Conservation (phyloP, 495 filamentous ascomycete species). For the Lasiosphaeria miniovina region DNA sequence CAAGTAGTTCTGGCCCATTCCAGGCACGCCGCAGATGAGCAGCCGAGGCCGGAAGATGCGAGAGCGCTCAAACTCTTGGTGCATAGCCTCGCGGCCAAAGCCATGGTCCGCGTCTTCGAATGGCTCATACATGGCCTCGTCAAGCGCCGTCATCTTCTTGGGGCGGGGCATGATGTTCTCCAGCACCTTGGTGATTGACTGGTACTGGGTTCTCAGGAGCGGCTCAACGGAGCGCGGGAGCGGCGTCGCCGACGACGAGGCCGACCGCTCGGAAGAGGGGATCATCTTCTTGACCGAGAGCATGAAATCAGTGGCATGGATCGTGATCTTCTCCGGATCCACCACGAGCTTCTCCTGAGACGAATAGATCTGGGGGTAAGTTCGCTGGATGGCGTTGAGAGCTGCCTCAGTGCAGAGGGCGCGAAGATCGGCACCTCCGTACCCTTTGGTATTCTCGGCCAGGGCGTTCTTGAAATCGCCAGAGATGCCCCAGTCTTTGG, state of each 20-base stretch:
- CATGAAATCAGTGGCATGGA: conserved; percentile 94
- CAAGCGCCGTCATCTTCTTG: conserved; percentile 80
- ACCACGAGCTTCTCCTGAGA: conserved; percentile 88
- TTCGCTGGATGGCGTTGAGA: conserved; percentile 92
- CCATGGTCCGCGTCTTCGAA: conserved; percentile 69
- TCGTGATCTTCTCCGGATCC: conserved; percentile 74
- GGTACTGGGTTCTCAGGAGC: conserved; percentile 68
- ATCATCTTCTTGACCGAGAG: conserved; percentile 92
- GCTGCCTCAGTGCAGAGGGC: conserved; percentile 97
- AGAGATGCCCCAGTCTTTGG: conserved; percentile 84
- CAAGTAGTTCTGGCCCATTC: conserved; percentile 94
- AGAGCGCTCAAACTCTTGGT: conserved; percentile 85
- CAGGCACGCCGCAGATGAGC: conserved; percentile 69
- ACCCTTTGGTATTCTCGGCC: conserved; percentile 87
- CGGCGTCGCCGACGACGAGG: conserved; percentile 74
- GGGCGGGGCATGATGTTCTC: conserved; percentile 76
- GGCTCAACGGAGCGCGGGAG: conserved; percentile 78
- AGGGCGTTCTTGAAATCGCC: conserved; percentile 76
- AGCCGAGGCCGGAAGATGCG: conserved; percentile 86
- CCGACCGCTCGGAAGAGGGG: conserved; percentile 86
- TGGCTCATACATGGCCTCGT: conserved; percentile 93
- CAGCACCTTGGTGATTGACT: conserved; percentile 61
- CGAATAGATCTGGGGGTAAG: conserved; percentile 92
- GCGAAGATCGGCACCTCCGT: conserved; percentile 90
- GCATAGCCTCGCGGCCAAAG: conserved; percentile 79